These are phyloP conservation scores for Cardamine occulta DNA, from an alignment of 345 rosid genomes.

Conservation along the genomic window DNA sequence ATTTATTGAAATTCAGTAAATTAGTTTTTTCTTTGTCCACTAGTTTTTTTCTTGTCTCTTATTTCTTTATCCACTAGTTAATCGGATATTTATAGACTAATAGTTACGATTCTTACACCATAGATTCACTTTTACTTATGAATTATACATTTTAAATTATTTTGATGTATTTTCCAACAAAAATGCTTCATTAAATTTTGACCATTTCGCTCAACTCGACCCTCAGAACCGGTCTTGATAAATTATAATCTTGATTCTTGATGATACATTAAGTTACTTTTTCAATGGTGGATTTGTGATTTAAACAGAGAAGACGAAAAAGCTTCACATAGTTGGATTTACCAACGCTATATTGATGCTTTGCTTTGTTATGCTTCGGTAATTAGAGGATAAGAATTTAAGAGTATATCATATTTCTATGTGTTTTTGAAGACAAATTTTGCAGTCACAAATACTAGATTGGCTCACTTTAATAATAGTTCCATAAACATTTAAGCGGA, in stretches of 20 bases:
- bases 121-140: not conserved
- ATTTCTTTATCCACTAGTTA: not conserved
- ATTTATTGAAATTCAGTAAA: not conserved
- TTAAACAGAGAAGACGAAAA: not conserved
- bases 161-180: not conserved
- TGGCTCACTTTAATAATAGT: not conserved
- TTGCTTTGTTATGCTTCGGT: not conserved
- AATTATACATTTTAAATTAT: not conserved
- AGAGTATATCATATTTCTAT: not conserved
- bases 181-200: not conserved
- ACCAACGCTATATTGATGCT: not conserved
- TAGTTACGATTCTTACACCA: not conserved
- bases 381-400: not conserved
- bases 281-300: not conserved
- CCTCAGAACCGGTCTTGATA: not conserved
- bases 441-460: not conserved
- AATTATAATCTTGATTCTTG: not conserved
- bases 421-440: not conserved
- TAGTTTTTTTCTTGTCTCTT: not conserved
- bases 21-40: not conserved
- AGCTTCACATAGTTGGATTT: not conserved
- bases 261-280: not conserved
- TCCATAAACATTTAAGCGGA: not conserved
- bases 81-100: slow-evolving; percentile 1
- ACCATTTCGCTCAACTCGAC: not conserved